Conservation (phyloP, 192 early-diverging fungal genomes). For the Cetraspora pellucida region DNA sequence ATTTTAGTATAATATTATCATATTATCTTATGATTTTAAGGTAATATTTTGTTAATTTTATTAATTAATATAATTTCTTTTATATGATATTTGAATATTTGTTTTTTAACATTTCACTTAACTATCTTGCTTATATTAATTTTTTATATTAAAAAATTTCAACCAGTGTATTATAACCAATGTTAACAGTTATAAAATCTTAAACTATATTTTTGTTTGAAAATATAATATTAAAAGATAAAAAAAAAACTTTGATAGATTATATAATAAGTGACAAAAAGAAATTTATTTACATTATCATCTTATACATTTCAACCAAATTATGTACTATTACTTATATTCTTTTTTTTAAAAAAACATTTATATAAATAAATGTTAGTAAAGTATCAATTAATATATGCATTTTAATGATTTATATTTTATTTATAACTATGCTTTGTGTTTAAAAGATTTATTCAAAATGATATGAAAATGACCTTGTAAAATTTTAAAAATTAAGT, state of each 20-base stretch:
- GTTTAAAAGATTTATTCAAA: slow-evolving; percentile 53
- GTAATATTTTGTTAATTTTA: no score
- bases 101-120: no score
- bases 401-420: neutral
- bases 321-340: slow-evolving; percentile 54
- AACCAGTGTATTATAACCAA: neutral
- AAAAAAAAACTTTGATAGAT: neutral
- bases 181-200: neutral
- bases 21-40: no score
- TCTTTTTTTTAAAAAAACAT: slow-evolving; percentile 57
- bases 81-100: no score
- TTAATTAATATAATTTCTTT: no score
- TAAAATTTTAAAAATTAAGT: slow-evolving; percentile 53
- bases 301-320: slow-evolving; percentile 35
- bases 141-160: no score
- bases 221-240: neutral
- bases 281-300: neutral
- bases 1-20: no score
- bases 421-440: neutral
- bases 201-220: neutral
- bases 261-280: neutral
- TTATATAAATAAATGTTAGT: slow-evolving; percentile 61
- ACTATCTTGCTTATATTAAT: no score
- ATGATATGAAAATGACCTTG: slow-evolving; percentile 50
- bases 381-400: slow-evolving; percentile 27